phyloP scores from a whole-genome alignment of 352 stramenopile genomes.

The Globisporangium recalcitrans region DNA sequence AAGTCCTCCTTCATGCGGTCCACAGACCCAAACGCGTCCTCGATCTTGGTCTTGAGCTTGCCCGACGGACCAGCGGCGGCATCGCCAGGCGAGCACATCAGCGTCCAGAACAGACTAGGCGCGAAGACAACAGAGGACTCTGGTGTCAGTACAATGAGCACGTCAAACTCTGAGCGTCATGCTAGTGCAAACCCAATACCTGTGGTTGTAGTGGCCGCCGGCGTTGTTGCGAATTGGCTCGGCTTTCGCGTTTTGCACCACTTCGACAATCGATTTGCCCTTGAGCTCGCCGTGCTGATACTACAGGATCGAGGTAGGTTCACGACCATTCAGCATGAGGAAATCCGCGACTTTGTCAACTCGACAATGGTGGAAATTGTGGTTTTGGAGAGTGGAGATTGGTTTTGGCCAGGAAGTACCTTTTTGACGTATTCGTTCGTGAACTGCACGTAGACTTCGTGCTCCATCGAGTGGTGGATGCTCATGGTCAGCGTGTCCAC shows the following conservation, averaged over 20 bases:
- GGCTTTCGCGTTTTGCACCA: constrained; percentile 63
- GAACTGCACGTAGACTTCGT: constrained; percentile 30
- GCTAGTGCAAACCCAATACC: too few species aligned
- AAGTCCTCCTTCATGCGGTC: constrained; percentile 87
- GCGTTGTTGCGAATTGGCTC: constrained; percentile 84
- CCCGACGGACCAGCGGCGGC: constrained; percentile 13
- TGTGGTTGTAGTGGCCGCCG: constrained; percentile 82
- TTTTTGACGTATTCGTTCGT: constrained; percentile 34
- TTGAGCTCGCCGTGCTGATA: constrained; percentile 50
- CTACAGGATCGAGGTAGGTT: constrained; percentile 3
- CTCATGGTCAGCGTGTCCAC: constrained; percentile 88
- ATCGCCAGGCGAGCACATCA: constrained; percentile 56
- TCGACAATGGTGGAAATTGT: neutral
- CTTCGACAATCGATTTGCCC: constrained; percentile 79
- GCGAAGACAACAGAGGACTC: constrained; percentile 13
- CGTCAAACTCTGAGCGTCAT: neutral
- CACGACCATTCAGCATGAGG: neutral
- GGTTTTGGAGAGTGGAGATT: neutral
- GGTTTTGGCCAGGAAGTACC: constrained; percentile 23
- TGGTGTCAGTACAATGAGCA: neutral
- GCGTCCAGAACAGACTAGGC: constrained; percentile 89
- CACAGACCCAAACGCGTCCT: constrained; percentile 34
- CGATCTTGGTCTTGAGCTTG: constrained; percentile 40
- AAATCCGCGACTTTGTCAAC: constrained; percentile 32
- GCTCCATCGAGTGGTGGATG: constrained; percentile 82